Evolutionary conservation across 2,329 filamentous ascomycete genomes (phyloP).

Genomic region (Pyrenochaeta sp.): DNA sequence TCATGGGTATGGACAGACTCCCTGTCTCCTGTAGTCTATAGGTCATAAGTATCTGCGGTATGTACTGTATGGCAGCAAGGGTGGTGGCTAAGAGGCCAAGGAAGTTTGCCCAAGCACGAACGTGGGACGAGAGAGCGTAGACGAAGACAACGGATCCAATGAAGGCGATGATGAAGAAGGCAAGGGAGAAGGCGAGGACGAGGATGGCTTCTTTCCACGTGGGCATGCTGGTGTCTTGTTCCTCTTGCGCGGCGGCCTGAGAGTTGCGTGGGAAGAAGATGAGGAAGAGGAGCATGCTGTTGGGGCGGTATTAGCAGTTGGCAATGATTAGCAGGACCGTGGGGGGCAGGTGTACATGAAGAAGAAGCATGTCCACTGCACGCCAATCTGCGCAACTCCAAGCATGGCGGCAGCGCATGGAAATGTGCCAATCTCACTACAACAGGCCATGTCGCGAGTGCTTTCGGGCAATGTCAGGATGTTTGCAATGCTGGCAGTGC

Average conservation of each 20-base stretch:
- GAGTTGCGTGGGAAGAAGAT: conserved; percentile 76
- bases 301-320: conserved; percentile 14
- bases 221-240: conserved; percentile 42
- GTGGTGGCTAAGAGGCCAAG: conserved; percentile 81
- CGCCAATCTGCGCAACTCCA: conserved; percentile 88
- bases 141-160: conserved; percentile 72
- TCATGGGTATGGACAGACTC: conserved; percentile 94
- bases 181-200: conserved; percentile 75
- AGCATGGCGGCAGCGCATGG: conserved; percentile 87
- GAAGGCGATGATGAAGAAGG: conserved; percentile 78
- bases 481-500: conserved; percentile 88
- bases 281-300: conserved; percentile 88
- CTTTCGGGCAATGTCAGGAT: conserved; percentile 89
- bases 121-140: conserved; percentile 67
- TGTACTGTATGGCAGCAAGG: conserved; percentile 87
- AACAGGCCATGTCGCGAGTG: conserved; percentile 84
- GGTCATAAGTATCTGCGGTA: conserved; percentile 95
- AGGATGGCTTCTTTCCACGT: conserved; percentile 81
- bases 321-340: background rate
- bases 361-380: conserved; percentile 91
- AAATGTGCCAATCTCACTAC: conserved; percentile 78
- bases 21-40: conserved; percentile 85
- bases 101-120: conserved; percentile 83
- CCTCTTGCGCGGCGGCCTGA: conserved; percentile 32
- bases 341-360: conserved; percentile 71